Evolutionary conservation across 176 grass and related monocot genomes (phyloP), one percentile per base, ranked within the genome.

Genomic region (Ampelocalamus luodianensis): DNA sequence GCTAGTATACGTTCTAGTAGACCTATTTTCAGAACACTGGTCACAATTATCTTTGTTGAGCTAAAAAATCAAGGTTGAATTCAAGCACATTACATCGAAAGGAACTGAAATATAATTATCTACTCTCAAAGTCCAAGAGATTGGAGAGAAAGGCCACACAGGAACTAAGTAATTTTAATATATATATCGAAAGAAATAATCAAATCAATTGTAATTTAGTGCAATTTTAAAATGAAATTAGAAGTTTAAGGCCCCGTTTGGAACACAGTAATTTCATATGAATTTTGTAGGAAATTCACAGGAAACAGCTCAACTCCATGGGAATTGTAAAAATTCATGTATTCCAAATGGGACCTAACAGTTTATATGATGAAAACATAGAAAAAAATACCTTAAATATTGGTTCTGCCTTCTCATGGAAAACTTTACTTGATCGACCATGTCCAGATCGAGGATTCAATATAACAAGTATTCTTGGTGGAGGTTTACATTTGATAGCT

Each of bases 391-490:
- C 93, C 93, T 99, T 99, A 81, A 92, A 99, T 87, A 99, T 95
- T 83, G 93, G 96, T 79, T 96, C 96, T 29, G 94, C 90, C 86
- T 99, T 96, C 16, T 88, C 90, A 89, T 96, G 91, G 77, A 95
- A 96, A 79, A 96, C 88, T 89, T 96, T 99, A 85, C 88, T 96
- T 65, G 93, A 95, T 77, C 96, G 77, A 48, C 93, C 96, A 81
- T 96, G 96, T 39, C 96, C 96, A 81, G 90, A 99, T 51, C 83
- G 89, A 87, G 96, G 96, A 79, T 99, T 99, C 86, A 99, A 66
- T 90, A 99, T 96, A 50, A 99, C 93, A 92, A 99, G 93, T 80
- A 96, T 88, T 78, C 88, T 93, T 18, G 77, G 91, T 26, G 86
- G 88, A 77, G 89, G 86, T 92, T 86, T 99, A 86, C 85, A 89